Conservation (phyloP, 257 asterid species). For the Nicotiana sylvestris region DNA sequence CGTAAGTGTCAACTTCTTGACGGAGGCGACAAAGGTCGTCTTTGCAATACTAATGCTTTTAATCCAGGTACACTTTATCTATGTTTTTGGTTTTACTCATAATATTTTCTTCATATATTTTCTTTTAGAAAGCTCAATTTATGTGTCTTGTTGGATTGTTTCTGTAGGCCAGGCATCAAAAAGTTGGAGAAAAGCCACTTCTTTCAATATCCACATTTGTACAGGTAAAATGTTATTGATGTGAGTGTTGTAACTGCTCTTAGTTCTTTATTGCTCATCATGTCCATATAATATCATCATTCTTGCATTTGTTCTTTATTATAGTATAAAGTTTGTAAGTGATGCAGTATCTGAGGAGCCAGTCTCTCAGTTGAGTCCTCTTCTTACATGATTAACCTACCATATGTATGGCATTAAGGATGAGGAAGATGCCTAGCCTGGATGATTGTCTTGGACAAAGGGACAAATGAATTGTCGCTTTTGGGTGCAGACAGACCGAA, state of each 20-base stretch:
- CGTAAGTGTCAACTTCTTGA: slow-evolving; percentile 91
- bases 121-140: not conserved
- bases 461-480: slow-evolving; percentile 5
- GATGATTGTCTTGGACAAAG: slow-evolving; percentile 10
- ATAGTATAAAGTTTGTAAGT: not conserved
- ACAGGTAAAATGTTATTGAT: slow-evolving; percentile 46
- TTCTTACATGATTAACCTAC: not conserved
- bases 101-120: not conserved
- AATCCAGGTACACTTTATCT: slow-evolving; percentile 57
- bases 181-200: slow-evolving; percentile 91
- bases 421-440: not conserved
- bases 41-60: slow-evolving; percentile 90
- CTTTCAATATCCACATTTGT: slow-evolving; percentile 73
- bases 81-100: not conserved
- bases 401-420: not conserved
- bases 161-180: slow-evolving; percentile 75
- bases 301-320: not conserved
- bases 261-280: not conserved
- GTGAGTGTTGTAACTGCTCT: slow-evolving; percentile 5
- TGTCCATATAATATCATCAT: not conserved
- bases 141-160: not conserved
- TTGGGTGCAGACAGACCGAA: not conserved
- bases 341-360: slow-evolving; percentile 2
- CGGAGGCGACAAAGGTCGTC: slow-evolving; percentile 72
- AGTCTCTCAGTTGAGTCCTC: not conserved